Conservation (phyloP, 495 filamentous ascomycete genomes). For the Tuber borchii region DNA sequence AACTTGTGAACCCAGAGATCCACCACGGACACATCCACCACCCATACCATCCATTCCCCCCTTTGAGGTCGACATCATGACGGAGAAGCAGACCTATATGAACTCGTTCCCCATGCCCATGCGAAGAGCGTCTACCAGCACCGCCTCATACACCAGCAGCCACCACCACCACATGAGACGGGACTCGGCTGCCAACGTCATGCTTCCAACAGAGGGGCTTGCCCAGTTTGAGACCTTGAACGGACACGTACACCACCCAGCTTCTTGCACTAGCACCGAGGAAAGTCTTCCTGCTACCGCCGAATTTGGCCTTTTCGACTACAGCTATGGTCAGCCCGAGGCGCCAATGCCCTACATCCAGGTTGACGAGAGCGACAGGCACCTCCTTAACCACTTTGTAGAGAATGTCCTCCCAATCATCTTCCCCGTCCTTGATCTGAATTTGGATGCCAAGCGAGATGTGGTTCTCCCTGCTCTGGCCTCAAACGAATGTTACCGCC, state of each 20-base stretch:
- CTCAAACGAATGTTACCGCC: conserved; percentile 85
- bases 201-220: conserved; percentile 27
- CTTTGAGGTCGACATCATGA: conserved; percentile 93
- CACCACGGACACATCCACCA: conserved; percentile 48
- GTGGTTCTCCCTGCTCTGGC: conserved; percentile 79
- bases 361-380: conserved; percentile 81
- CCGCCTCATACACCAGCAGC: conserved; percentile 37
- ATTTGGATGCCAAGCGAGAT: conserved; percentile 68
- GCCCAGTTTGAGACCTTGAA: conserved; percentile 20
- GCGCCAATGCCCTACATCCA: conserved; percentile 55
- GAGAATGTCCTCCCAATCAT: conserved; percentile 78
- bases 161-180: conserved; percentile 26
- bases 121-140: conserved; percentile 35
- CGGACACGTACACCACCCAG: conserved; percentile 17
- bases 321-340: conserved; percentile 59
- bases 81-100: conserved; percentile 78
- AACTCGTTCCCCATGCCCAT: conserved; percentile 65
- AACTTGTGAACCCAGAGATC: conserved; percentile 49
- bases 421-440: conserved; percentile 84
- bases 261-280: conserved; percentile 18
- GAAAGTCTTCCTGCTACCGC: conserved; percentile 32
- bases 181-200: conserved; percentile 25
- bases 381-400: conserved; percentile 85
- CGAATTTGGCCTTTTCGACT: conserved; percentile 66
- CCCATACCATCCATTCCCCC: conserved; percentile 55